Base-by-base conservation (phyloP, 352 stramenopile genomes). In the Globisporangium apiculatum region DNA sequence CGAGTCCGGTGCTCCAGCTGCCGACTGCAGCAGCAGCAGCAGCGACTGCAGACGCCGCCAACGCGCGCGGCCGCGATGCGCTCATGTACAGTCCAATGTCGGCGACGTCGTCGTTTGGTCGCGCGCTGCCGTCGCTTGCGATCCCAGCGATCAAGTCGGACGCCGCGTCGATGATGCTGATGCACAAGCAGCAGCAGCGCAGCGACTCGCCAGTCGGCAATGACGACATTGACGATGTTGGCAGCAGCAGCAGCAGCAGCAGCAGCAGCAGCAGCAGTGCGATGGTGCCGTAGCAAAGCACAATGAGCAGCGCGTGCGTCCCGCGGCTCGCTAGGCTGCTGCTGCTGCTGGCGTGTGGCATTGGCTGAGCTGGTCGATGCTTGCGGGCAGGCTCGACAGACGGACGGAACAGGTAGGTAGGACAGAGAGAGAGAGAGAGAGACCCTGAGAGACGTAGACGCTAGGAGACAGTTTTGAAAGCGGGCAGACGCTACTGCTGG, bases 101-200 rank as follows among this genome's bases (percentile, higher is more conserved):
- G 37, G 48, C 58, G 51, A 48, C 58, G 51, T 64, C 58, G 51
- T 37, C 58, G 46, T 36, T 64, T 18, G 58, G 58, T 24, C 43
- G 58, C 5, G 68, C 65, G 38, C 65, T 68, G 36, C 57, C 65
- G 38, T 54, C 61, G 50, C 61, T 75, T 42, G 52, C 17, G 40
- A 58, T 62, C 18, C 57, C 45, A 14, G 24, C 51, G 57, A 51
- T 45, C n/a, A 51, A 53, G 46, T 15, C 42, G 12, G 58, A 59
- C 5, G 2, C 17, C n/a, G 37, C 36, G 35, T 18, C 55, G 38
- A 31, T 31, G 24, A 31, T 31, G 24, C 24, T 31, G 24, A 31
- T 31, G 24, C 9, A n/a, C 17, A 18, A 48, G 35, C 51, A 35
- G 18, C 31, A 18, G 17, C 54, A 54, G 31, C n/a, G 10, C 45